Evolutionary conservation across 805 yeast genomes (phyloP).

Genomic region (Hemisphaericaspora nanyangensis): DNA sequence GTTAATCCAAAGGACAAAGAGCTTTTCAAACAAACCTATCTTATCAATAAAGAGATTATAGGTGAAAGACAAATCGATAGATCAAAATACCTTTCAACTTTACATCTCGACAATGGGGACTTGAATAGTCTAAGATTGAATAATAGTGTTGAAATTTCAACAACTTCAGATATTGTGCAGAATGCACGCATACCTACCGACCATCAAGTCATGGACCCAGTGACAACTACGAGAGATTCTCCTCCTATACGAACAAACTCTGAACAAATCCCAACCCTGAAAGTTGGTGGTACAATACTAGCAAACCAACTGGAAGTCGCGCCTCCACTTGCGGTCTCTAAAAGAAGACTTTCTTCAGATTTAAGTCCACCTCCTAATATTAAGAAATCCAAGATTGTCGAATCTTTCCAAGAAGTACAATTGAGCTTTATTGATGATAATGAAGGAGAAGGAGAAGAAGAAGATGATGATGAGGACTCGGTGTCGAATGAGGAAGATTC

Average conservation of each 20-base stretch:
- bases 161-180: neutral
- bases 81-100: neutral
- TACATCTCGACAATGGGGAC: neutral
- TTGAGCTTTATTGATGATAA: constrained; percentile 5
- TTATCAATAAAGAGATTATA: neutral
- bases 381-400: constrained; percentile 8
- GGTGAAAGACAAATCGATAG: neutral
- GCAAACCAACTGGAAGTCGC: no score
- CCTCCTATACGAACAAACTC: neutral
- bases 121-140: neutral
- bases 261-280: neutral
- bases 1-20: neutral
- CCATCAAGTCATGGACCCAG: no score
- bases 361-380: neutral
- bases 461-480: neutral
- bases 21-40: neutral
- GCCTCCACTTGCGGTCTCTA: no score
- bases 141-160: neutral
- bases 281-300: no score
- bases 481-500: constrained; percentile 3
- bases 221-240: neutral
- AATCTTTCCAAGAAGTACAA: constrained; percentile 5
- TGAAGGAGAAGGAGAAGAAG: neutral
- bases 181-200: neutral
- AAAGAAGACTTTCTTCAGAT: neutral